Evolutionary conservation across 108 stramenopile species (phyloP), one percentile per base, ranked within the genome.

Genomic region (Pseudonitzschia pungens): DNA sequence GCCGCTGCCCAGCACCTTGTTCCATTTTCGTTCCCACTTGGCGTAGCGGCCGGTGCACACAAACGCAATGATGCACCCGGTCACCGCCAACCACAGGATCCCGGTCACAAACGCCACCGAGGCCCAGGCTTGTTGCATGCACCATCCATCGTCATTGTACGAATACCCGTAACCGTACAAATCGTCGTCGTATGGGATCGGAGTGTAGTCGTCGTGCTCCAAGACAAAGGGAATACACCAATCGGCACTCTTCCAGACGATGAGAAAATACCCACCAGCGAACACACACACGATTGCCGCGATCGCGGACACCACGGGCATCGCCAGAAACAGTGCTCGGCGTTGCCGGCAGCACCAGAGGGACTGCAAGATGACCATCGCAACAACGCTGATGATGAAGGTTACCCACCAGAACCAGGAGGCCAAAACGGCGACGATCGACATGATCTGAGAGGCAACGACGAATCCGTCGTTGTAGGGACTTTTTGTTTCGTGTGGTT

Each of bases 261-360:
- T 3, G 7, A 51, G 9, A 10, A 7, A n/a, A 3, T 9, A 51
- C 7, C 4, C 20, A 7, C 50, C 36, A 2, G 36, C 50, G 50
- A 51, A n/a, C 16, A 16, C 3, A n/a, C 16, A n/a, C 50, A 51
- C 10, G 50, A 16, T 3, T 10, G n/a, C 20, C 50, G 50, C 16
- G 16, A n/a, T 51, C 50, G n/a, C 1, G 2, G 50, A 16, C 9
- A 16, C 50, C n/a, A 51, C 50, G n/a, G 50, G 7, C 50, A 51
- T 1, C 6, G 2, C 10, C 16, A 51, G 2, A 9, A n/a, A 51
- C 50, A 51, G 4, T 9, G 9, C 3, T n/a, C 6, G 16, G 20
- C 50, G 50, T 51, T 51, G 50, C 3, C 50, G 50, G n/a, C 50
- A 51, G n/a, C 50, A 51, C 50, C 50, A 51, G 50, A n/a, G 50